Percentiles rank a stretch among this genome's conserved stretches.
phyloP scores from a whole-genome alignment of 768 basidiomycete genomes.

The Suillus cothurnatus region DNA sequence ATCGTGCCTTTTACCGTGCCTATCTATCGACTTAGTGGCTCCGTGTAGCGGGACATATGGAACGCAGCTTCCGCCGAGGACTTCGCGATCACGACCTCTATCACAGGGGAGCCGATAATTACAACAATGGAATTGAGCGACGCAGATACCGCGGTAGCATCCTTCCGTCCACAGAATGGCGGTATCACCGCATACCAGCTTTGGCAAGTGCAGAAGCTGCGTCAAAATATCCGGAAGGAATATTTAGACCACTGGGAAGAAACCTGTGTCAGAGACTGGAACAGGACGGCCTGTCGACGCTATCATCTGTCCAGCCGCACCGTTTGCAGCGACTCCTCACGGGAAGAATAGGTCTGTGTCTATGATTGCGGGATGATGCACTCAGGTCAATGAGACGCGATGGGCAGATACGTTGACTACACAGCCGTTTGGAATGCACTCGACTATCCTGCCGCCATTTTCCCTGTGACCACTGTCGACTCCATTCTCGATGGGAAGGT shows the following conservation, averaged over 20 bases:
- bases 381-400: slow-evolving; percentile 5
- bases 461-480: slow-evolving; percentile 69
- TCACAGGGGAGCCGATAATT: slow-evolving; percentile 58
- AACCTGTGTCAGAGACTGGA: slow-evolving; percentile 51
- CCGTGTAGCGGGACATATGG: slow-evolving; percentile 43
- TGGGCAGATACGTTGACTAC: slow-evolving; percentile 48
- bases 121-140: slow-evolving; percentile 44
- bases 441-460: slow-evolving; percentile 61
- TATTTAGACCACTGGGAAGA: slow-evolving; percentile 67
- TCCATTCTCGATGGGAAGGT: slow-evolving; percentile 50
- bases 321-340: slow-evolving; percentile 65
- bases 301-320: slow-evolving; percentile 65
- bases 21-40: not conserved
- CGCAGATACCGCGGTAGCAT: slow-evolving; percentile 21
- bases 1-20: slow-evolving; percentile 13
- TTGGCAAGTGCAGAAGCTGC: slow-evolving; percentile 65
- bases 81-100: slow-evolving; percentile 36
- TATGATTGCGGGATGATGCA: slow-evolving; percentile 5
- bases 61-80: slow-evolving; percentile 52
- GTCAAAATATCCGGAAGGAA: slow-evolving; percentile 48
- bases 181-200: slow-evolving; percentile 56
- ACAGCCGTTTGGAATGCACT: slow-evolving; percentile 66
- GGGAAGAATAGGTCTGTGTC: slow-evolving; percentile 53
- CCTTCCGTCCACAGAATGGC: slow-evolving; percentile 30
- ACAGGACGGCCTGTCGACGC: slow-evolving; percentile 79